A percentile compares a stretch with the other conserved stretches of the same genome.
Evolutionary conservation across 106 monocot species (phyloP).

Genomic region (Phalaenopsis equestris): DNA sequence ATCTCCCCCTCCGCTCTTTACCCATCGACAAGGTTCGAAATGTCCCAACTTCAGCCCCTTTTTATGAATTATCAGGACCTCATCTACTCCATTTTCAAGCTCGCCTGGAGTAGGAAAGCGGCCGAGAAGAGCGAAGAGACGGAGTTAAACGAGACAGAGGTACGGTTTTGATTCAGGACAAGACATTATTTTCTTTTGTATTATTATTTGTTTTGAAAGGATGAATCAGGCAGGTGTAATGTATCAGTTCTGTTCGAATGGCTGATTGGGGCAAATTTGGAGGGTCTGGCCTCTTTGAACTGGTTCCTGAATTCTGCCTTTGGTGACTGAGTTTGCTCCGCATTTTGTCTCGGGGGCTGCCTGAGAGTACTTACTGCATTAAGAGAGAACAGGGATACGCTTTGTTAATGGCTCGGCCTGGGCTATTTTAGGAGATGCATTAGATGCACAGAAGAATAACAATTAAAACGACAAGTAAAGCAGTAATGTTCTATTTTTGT

Average conservation of each 20-base stretch:
- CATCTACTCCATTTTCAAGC: slow-evolving; percentile 3
- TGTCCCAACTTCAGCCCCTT: not conserved
- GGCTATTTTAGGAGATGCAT: no score
- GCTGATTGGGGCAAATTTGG: not conserved
- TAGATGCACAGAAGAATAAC: no score
- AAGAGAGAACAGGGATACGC: no score
- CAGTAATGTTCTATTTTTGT: no score
- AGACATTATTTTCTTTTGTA: not conserved
- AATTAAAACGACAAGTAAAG: no score
- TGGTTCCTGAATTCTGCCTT: not conserved
- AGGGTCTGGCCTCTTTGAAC: no score
- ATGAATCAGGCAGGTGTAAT: not conserved
- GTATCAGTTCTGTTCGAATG: not conserved
- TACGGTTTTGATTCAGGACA: not conserved
- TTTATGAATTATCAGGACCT: not conserved
- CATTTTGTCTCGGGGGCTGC: not conserved
- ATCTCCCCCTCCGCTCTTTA: not conserved
- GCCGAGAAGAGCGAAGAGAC: not conserved
- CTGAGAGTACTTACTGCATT: no score
- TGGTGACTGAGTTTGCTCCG: not conserved
- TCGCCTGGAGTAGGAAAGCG: slow-evolving; percentile 6
- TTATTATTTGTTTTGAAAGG: not conserved
- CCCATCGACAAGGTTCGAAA: not conserved
- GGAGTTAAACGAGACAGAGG: slow-evolving; percentile 4
- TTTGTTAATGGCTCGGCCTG: no score